phyloP scores from a whole-genome alignment of 164 flowering plant genomes.

The Nymphaea colorata region DNA sequence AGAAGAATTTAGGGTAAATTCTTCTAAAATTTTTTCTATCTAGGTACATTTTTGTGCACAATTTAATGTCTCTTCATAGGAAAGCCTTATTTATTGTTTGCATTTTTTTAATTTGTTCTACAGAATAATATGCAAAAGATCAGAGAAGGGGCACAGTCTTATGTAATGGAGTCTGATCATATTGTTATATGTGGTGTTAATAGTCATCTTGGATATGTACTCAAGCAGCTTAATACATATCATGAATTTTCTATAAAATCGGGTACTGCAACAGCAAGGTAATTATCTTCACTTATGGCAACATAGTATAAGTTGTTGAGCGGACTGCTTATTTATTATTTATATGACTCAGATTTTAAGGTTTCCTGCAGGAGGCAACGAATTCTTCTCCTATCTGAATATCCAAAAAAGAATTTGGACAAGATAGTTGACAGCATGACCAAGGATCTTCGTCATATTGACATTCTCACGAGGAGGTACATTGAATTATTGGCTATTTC shows the following conservation, averaged over 20 bases:
- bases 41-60: background rate
- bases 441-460: constrained; percentile 85
- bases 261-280: constrained; percentile 97
- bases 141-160: constrained; percentile 94
- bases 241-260: constrained; percentile 86
- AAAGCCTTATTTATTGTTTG: constrained; percentile 9
- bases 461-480: constrained; percentile 84
- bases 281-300: constrained; percentile 9
- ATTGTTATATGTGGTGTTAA: constrained; percentile 89
- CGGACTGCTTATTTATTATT: background rate
- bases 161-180: constrained; percentile 89
- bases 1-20: constrained; percentile 84
- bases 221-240: constrained; percentile 88
- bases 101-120: constrained; percentile 1
- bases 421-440: constrained; percentile 62
- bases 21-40: constrained; percentile 1
- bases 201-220: constrained; percentile 68
- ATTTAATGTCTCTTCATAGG: background rate
- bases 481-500: background rate
- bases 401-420: constrained; percentile 94
- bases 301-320: background rate
- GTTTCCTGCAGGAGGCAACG: constrained; percentile 65
- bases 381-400: constrained; percentile 88
- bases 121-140: constrained; percentile 91
- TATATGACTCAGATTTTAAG: constrained; percentile 5